Evolutionary conservation across 106 monocot genomes (phyloP).

Genomic region (Phalaenopsis aphrodite): DNA sequence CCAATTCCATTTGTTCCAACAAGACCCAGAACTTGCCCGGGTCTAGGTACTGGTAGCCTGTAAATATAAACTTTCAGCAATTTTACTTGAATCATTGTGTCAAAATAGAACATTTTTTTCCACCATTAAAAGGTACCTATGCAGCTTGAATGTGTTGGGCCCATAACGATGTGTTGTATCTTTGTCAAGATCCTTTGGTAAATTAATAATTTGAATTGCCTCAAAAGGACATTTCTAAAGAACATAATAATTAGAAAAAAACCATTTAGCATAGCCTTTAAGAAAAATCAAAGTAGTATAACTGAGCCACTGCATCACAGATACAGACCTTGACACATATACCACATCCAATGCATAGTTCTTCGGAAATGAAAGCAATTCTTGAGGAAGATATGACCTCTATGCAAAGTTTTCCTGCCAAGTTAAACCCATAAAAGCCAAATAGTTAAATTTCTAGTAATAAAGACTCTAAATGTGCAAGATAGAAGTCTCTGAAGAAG

Average conservation of each 20-base stretch:
- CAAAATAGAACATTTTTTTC: neutral
- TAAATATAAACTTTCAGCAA: neutral
- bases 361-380: slow-evolving; percentile 95
- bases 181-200: slow-evolving; percentile 94
- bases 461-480: neutral
- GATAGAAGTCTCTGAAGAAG: neutral
- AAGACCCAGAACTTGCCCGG: slow-evolving; percentile 91
- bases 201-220: slow-evolving; percentile 94
- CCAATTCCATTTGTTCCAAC: slow-evolving; percentile 99
- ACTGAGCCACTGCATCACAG: neutral
- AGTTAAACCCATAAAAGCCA: neutral
- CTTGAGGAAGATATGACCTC: slow-evolving; percentile 32
- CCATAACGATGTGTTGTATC: slow-evolving; percentile 99
- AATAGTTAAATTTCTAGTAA: neutral
- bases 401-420: slow-evolving; percentile 87
- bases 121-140: slow-evolving; percentile 36
- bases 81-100: neutral
- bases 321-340: slow-evolving; percentile 89
- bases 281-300: neutral
- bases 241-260: slow-evolving; percentile 2
- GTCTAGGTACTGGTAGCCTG: slow-evolving; percentile 94
- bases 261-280: neutral
- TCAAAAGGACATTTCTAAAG: slow-evolving; percentile 96
- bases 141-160: slow-evolving; percentile 93
- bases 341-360: slow-evolving; percentile 98